Conservation (phyloP, 1,139 yeast species). For the Nadsonia commutata region DNA sequence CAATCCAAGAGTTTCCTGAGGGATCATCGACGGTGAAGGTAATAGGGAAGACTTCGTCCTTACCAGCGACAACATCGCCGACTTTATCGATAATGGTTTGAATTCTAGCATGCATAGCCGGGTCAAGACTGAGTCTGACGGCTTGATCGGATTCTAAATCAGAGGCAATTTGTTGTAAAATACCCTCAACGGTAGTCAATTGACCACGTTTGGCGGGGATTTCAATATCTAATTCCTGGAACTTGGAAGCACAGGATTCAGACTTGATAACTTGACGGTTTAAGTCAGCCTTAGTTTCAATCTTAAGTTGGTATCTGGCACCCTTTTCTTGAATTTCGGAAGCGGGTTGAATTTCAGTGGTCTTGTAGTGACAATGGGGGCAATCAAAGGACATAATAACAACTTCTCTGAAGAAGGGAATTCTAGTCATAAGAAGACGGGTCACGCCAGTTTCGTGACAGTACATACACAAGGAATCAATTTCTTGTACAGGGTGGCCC, state of each 20-base stretch:
- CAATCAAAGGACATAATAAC: constrained; percentile 92
- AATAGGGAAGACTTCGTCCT: constrained; percentile 56
- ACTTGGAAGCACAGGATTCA: constrained; percentile 71
- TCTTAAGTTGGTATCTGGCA: constrained; percentile 49
- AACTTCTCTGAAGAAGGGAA: constrained; percentile 85
- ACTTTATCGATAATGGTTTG: constrained; percentile 52
- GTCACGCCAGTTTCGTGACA: constrained; percentile 81
- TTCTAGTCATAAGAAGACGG: constrained; percentile 66
- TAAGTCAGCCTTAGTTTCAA: constrained; percentile 62
- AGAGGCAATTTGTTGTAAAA: constrained; percentile 67
- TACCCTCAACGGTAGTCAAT: constrained; percentile 81
- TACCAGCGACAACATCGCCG: constrained; percentile 43
- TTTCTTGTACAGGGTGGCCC: constrained; percentile 94
- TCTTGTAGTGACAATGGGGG: constrained; percentile 85
- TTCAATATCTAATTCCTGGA: constrained; percentile 77
- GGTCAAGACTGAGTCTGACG: constrained; percentile 54
- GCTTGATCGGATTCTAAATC: constrained; percentile 75
- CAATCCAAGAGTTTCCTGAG: constrained; percentile 95
- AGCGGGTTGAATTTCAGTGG: constrained; percentile 91
- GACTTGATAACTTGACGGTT: constrained; percentile 87
- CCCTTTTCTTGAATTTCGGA: constrained; percentile 73
- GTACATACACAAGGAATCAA: constrained; percentile 91
- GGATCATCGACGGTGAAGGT: constrained; percentile 84
- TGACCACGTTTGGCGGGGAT: constrained; percentile 94
- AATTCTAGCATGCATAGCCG: constrained; percentile 63